These are phyloP conservation scores for Saccharomycopsis selenospora DNA, from an alignment of 805 yeast genomes.

Conservation along the genomic window DNA sequence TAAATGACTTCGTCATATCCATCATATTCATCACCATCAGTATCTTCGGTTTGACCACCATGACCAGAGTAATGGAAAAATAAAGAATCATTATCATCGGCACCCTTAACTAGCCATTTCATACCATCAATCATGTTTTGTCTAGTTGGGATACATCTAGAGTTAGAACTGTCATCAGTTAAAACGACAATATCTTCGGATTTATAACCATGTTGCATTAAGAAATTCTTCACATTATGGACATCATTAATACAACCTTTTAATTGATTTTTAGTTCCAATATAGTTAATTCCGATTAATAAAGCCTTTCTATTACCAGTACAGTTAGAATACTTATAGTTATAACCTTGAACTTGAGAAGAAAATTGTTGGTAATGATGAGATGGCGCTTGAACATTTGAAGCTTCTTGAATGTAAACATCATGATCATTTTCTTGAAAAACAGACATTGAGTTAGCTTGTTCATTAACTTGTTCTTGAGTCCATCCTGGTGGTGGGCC, in stretches of 20 bases:
- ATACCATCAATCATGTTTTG: conserved; percentile 62
- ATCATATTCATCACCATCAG: conserved; percentile 55
- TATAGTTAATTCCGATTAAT: conserved; percentile 61
- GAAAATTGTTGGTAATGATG: conserved; percentile 21
- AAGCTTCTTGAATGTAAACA: conserved; percentile 15
- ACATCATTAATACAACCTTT: conserved; percentile 70
- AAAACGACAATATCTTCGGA: conserved; percentile 39
- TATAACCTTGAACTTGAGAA: conserved; percentile 15
- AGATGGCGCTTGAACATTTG: conserved; percentile 20
- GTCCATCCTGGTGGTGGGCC: conserved; percentile 22
- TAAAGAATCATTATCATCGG: conserved; percentile 58
- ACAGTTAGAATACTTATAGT: conserved; percentile 47
- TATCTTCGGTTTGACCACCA: conserved; percentile 59
- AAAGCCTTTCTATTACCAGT: conserved; percentile 59
- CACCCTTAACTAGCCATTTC: conserved; percentile 66
- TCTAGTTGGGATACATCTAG: conserved; percentile 43
- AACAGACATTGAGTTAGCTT: conserved; percentile 18
- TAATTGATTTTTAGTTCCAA: conserved; percentile 46
- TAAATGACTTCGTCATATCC: conserved; percentile 57
- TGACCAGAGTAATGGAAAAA: conserved; percentile 74
- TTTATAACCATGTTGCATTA: conserved; percentile 26
- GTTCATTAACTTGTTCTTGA: conserved; percentile 17
- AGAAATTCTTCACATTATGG: conserved; percentile 36
- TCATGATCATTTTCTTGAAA: conserved; percentile 20
- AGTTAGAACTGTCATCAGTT: conserved; percentile 38